A percentile compares a stretch with the other conserved stretches of the same genome.
Evolutionary conservation across 2,329 filamentous ascomycete species (phyloP).

Genomic region (Diplodia corticola): DNA sequence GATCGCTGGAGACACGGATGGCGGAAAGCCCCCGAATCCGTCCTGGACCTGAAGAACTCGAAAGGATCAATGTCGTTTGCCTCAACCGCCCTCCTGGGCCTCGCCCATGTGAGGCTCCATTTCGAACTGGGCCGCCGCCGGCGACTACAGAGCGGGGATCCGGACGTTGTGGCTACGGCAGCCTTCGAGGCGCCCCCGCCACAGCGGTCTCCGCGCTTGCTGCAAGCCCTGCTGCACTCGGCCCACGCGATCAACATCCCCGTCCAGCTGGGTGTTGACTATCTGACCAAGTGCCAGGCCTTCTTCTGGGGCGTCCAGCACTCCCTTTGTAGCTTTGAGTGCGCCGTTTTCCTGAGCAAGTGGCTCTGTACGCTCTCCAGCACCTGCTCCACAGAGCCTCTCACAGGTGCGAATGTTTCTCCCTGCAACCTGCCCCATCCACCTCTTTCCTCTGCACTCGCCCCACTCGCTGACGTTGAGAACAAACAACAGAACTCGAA

Average conservation of each 20-base stretch:
- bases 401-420: constrained; percentile 8
- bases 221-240: constrained; percentile 4
- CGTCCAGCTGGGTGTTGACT: constrained; percentile 15
- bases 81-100: not conserved
- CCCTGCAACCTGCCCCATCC: too few species aligned
- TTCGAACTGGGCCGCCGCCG: not conserved
- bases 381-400: not conserved
- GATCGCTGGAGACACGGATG: constrained; percentile 7
- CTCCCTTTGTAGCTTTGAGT: not conserved
- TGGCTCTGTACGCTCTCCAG: not conserved
- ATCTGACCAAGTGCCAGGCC: not conserved
- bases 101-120: constrained; percentile 5
- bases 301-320: constrained; percentile 15
- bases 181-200: constrained; percentile 4
- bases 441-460: not conserved
- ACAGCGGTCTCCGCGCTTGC: not conserved
- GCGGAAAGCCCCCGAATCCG: constrained; percentile 6
- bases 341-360: constrained; percentile 14
- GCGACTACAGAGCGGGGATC: constrained; percentile 18
- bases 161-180: not conserved
- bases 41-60: not conserved
- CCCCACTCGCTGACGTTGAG: not conserved
- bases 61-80: constrained; percentile 12
- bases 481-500: not conserved
- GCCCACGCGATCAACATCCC: constrained; percentile 9